Percentiles rank a stretch among this genome's conserved stretches.
These are phyloP conservation scores for Phytophthora sp. DNA, from an alignment of 352 stramenopile genomes.

Conservation along the genomic window DNA sequence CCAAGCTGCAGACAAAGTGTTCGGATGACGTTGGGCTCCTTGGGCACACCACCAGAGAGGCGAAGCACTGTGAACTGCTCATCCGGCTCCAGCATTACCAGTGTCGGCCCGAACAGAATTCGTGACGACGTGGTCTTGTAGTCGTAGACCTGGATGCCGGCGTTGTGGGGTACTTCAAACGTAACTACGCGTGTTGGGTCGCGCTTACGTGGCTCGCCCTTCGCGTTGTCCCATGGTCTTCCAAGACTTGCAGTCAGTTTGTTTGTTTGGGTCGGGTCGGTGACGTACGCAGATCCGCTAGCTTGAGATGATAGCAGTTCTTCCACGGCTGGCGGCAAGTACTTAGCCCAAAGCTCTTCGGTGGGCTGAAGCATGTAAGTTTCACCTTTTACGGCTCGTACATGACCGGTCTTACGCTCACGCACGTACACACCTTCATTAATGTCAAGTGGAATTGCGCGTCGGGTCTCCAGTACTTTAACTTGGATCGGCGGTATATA, in stretches of 20 bases:
- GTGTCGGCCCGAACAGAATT: constrained; percentile 80
- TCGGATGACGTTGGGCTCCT: constrained; percentile 80
- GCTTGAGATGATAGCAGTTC: constrained; percentile 64
- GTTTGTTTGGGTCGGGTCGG: constrained; percentile 44
- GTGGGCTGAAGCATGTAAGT: constrained; percentile 87
- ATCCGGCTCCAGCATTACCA: constrained; percentile 83
- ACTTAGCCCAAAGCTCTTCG: constrained; percentile 78
- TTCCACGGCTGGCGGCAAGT: constrained; percentile 65
- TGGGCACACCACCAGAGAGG: constrained; percentile 70
- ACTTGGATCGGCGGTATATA: constrained; percentile 84
- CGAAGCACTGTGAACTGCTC: constrained; percentile 86
- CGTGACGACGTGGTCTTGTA: constrained; percentile 84
- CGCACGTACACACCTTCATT: constrained; percentile 87
- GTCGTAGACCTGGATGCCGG: constrained; percentile 84
- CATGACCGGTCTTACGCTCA: constrained; percentile 76
- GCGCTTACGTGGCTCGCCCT: constrained; percentile 20
- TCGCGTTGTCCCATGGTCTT: constrained; percentile 9
- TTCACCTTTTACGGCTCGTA: constrained; percentile 73
- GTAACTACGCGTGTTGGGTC: constrained; percentile 75
- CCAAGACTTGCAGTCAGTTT: constrained; percentile 33
- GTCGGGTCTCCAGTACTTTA: constrained; percentile 76
- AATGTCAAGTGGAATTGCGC: constrained; percentile 75
- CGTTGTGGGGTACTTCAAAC: constrained; percentile 85
- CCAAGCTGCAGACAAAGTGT: constrained; percentile 82
- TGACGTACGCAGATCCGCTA: constrained; percentile 64